A percentile compares a stretch with the other conserved stretches of the same genome.
These are phyloP conservation scores for Hypoxylon sp. DNA, from an alignment of 2,329 filamentous ascomycete species.

Conservation along the genomic window DNA sequence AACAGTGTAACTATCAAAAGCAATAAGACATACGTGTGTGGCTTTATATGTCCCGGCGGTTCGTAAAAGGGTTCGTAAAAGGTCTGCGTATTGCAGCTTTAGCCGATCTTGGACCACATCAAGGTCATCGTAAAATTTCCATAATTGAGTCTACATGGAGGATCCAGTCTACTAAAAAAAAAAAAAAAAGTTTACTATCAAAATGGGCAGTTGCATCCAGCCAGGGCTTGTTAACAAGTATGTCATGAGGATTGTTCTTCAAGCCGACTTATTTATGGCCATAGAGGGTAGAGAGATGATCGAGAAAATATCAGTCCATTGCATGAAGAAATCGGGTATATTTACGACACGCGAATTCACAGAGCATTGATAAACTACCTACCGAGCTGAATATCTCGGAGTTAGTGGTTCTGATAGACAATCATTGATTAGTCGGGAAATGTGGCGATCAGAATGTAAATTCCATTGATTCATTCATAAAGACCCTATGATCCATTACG, in stretches of 20 bases:
- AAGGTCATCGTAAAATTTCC: not conserved
- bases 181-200: not conserved
- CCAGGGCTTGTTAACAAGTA: not conserved
- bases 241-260: not conserved
- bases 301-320: not conserved
- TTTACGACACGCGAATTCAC: constrained; percentile 10
- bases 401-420: not conserved
- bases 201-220: not conserved
- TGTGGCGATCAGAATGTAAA: constrained; percentile 50
- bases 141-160: not conserved
- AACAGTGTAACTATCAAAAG: not conserved
- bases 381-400: not conserved
- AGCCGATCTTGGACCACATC: not conserved
- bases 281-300: not conserved
- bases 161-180: not conserved
- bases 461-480: constrained; percentile 55
- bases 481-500: constrained; percentile 56
- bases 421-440: constrained; percentile 26
- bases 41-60: not conserved
- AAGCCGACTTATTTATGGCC: not conserved
- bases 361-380: not conserved
- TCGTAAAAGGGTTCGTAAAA: not conserved
- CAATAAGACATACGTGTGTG: not conserved
- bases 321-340: not conserved
- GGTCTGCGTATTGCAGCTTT: not conserved